Evolutionary conservation across 768 basidiomycete genomes (phyloP).

Genomic region (Rhodocollybia butyracea): DNA sequence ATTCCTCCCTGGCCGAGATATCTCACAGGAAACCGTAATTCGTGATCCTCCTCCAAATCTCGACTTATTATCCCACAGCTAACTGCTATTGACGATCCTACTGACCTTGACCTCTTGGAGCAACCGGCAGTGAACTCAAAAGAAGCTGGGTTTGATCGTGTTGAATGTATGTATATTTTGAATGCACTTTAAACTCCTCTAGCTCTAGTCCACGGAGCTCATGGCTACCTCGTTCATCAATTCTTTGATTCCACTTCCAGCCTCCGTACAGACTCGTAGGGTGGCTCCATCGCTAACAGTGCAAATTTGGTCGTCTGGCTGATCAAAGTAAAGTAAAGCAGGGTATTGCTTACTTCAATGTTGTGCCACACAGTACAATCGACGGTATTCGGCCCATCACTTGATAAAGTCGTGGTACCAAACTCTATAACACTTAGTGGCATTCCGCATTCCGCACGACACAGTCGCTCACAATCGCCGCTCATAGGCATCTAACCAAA

Average conservation of each 20-base stretch:
- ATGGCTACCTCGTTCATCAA: constrained; percentile 34
- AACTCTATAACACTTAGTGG: constrained; percentile 4
- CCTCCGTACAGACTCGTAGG: constrained; percentile 40
- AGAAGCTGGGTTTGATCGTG: constrained; percentile 35
- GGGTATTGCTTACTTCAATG: constrained; percentile 20
- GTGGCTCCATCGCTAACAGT: constrained; percentile 41
- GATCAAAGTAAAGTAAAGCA: constrained; percentile 24
- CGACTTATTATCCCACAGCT: constrained; percentile 10
- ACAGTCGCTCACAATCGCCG: constrained; percentile 20
- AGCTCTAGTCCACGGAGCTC: constrained; percentile 27
- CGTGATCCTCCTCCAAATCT: background rate
- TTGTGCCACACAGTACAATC: constrained; percentile 19
- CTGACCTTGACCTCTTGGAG: constrained; percentile 21
- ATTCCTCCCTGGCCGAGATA: constrained; percentile 24
- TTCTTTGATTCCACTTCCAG: constrained; percentile 33
- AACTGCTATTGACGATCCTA: constrained; percentile 28
- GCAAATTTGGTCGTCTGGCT: constrained; percentile 35
- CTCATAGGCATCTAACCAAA: constrained; percentile 21
- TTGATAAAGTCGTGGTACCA: too few relatives aligned
- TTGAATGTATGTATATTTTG: constrained; percentile 22
- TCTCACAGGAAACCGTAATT: constrained; percentile 17
- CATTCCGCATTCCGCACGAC: constrained; percentile 24
- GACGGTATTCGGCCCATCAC: too few relatives aligned
- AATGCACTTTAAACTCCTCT: background rate
- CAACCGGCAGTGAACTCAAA: constrained; percentile 29